A percentile compares a stretch with the other conserved stretches of the same genome.
phyloP scores from a whole-genome alignment of 2,329 filamentous ascomycete genomes.

The Chrysosporium keratinophilum region DNA sequence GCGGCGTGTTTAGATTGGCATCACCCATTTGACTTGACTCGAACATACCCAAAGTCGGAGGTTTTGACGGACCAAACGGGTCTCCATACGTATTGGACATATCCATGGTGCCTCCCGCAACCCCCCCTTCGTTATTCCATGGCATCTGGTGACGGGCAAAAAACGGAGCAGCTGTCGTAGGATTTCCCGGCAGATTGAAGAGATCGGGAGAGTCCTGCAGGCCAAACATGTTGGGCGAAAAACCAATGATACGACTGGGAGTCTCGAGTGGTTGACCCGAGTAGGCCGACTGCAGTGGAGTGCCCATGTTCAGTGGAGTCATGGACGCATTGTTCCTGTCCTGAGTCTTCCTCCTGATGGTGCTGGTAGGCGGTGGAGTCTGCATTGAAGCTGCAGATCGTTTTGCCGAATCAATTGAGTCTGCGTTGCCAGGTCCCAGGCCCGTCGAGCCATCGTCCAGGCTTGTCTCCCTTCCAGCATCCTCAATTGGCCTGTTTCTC shows the following conservation, averaged over 20 bases:
- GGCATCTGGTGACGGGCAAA: conserved; percentile 46
- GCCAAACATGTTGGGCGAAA: conserved; percentile 42
- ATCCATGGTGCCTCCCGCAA: conserved; percentile 16
- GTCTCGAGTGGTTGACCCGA: conserved; percentile 33
- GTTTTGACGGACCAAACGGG: conserved; percentile 19
- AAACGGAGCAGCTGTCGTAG: conserved; percentile 45
- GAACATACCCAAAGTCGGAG: conserved; percentile 18
- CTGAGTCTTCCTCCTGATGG: conserved; percentile 40
- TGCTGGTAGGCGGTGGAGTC: conserved; percentile 52
- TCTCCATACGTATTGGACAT: conserved; percentile 18
- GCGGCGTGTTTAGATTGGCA: conserved; percentile 9
- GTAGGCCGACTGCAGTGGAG: conserved; percentile 10
- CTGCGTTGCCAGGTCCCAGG: background rate
- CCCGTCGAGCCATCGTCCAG: background rate
- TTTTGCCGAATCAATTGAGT: conserved; percentile 3
- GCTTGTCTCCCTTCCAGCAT: conserved; percentile 11
- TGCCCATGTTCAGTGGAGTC: conserved; percentile 1
- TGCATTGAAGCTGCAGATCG: conserved; percentile 40
- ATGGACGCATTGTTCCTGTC: conserved; percentile 15
- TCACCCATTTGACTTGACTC: conserved; percentile 19
- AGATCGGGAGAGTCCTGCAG: conserved; percentile 50
- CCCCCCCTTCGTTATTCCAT: conserved; percentile 36
- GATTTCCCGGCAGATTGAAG: conserved; percentile 24
- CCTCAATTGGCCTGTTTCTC: conserved; percentile 14
- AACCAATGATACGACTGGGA: conserved; percentile 36